Conservation (phyloP, 345 rosid species). For the Camelina neglecta region DNA sequence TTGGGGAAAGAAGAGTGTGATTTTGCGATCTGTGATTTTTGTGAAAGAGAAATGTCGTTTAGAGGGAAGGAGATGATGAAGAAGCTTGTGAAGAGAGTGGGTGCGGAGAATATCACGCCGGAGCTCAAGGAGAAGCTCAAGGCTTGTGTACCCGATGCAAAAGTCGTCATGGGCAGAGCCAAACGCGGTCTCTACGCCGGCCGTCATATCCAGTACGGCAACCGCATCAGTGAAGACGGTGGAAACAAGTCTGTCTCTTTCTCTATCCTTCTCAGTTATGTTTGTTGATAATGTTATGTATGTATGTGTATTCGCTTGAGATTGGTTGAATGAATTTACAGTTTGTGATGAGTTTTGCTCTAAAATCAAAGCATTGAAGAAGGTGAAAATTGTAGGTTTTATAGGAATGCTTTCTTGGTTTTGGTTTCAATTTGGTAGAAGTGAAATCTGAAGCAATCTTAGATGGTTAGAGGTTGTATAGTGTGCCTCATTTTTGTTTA, state of each 20-base stretch:
- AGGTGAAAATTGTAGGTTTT: neutral
- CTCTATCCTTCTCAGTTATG: neutral
- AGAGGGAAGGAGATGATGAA: constrained; percentile 92
- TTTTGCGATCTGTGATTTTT: constrained; percentile 28
- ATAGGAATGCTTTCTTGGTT: neutral
- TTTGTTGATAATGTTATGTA: neutral
- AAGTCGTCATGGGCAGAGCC: constrained; percentile 82
- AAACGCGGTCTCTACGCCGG: constrained; percentile 90
- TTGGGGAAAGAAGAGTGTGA: constrained; percentile 8
- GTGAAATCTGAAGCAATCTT: neutral
- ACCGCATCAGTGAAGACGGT: constrained; percentile 88
- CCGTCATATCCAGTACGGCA: constrained; percentile 91
- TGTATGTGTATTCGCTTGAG: neutral
- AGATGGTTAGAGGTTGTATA: neutral
- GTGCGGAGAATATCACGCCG: constrained; percentile 65
- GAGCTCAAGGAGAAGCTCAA: constrained; percentile 65
- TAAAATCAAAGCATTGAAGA: neutral
- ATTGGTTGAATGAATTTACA: neutral
- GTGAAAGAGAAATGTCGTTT: constrained; percentile 59
- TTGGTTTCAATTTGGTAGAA: neutral
- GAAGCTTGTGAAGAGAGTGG: constrained; percentile 73
- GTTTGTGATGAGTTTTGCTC: constrained; percentile 9
- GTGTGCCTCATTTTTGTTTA: neutral
- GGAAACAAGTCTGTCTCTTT: constrained; percentile 72
- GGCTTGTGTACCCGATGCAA: constrained; percentile 71